phyloP scores from a whole-genome alignment of 495 filamentous ascomycete species.

The Aspergillus affinis region DNA sequence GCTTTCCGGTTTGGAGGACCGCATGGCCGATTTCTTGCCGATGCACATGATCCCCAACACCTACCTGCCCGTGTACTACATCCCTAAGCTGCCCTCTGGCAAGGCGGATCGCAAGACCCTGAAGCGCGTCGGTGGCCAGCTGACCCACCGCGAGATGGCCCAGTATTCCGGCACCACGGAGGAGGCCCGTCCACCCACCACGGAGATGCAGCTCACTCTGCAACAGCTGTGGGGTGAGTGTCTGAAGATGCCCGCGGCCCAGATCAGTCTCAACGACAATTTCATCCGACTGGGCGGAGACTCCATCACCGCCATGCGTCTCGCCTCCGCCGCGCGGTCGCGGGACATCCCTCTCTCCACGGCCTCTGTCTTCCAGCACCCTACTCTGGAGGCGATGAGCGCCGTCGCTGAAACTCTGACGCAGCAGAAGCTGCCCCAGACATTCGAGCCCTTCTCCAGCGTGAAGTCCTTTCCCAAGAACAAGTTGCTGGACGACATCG shows the following conservation, averaged over 20 bases:
- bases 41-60: slow-evolving; percentile 14
- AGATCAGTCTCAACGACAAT: slow-evolving; percentile 22
- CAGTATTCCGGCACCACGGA: slow-evolving; percentile 13
- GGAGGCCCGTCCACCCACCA: slow-evolving; percentile 10
- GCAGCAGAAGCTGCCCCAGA: slow-evolving; percentile 9
- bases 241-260: slow-evolving; percentile 16
- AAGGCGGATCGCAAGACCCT: slow-evolving; percentile 17
- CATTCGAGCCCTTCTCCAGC: slow-evolving; percentile 22
- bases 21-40: slow-evolving; percentile 11
- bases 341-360: slow-evolving; percentile 25
- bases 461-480: slow-evolving; percentile 27
- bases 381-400: slow-evolving; percentile 24
- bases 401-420: slow-evolving; percentile 17
- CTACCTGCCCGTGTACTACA: slow-evolving; percentile 5
- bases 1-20: slow-evolving; percentile 7
- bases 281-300: slow-evolving; percentile 59
- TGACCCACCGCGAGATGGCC: slow-evolving; percentile 15
- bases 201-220: slow-evolving; percentile 12
- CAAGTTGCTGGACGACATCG: slow-evolving; percentile 15
- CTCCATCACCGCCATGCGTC: slow-evolving; percentile 57
- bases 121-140: slow-evolving; percentile 7
- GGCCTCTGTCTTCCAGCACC: slow-evolving; percentile 34
- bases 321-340: slow-evolving; percentile 37
- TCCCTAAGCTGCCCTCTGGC: slow-evolving; percentile 12
- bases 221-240: slow-evolving; percentile 23